Base-by-base conservation (phyloP, 2,329 filamentous ascomycete species). In the Trichothecium sympodiale region DNA sequence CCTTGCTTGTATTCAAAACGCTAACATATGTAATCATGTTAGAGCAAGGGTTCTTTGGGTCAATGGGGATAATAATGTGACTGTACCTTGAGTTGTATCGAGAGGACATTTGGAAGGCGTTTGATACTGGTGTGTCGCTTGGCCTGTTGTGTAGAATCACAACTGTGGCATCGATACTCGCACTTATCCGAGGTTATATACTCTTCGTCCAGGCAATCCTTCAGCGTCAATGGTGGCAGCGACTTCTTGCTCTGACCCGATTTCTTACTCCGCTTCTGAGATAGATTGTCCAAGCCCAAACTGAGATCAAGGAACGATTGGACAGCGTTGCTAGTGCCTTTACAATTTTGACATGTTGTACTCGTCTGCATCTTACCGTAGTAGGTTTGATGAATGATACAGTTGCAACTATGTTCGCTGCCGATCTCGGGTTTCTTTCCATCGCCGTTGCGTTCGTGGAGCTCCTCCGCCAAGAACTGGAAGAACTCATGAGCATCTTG, bases 401-500 rank as follows among this genome's bases (percentile, higher is more conserved):
- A 98, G 40, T 80, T 75, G 64, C 91, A 96, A 46, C 61, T 73
- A 49, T 75, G 71, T 50, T 76, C 72, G 43, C 67, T 74, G 41
- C 64, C 71, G 34, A 54, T 71, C 53, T 70, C 74, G 20, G 72
- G 71, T 46, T 65, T 72, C 51, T 77, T 80, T 28, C 73, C 71
- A 44, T 83, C 79, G 12, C 79, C 79, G 47, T 88, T 91, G 29
- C 86, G 74, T 51, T 83, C 77, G 53, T 95, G 89, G 13, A 98
- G 69, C 48, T 91, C 84, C 61, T 95, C 89, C 26, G 93, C 81
- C 25, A 96, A 73, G 52, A 94, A 95, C 54, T 94, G 87, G 57
- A 95, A 93, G 60, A 94, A 96, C 55, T 96, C 89, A 53, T 96
- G 89, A 1, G 89, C 89, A 53, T 96, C 89, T 62, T 96, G 89